These are phyloP conservation scores for Coffea humblotiana DNA, from an alignment of 305 asterid species.

Conservation along the genomic window DNA sequence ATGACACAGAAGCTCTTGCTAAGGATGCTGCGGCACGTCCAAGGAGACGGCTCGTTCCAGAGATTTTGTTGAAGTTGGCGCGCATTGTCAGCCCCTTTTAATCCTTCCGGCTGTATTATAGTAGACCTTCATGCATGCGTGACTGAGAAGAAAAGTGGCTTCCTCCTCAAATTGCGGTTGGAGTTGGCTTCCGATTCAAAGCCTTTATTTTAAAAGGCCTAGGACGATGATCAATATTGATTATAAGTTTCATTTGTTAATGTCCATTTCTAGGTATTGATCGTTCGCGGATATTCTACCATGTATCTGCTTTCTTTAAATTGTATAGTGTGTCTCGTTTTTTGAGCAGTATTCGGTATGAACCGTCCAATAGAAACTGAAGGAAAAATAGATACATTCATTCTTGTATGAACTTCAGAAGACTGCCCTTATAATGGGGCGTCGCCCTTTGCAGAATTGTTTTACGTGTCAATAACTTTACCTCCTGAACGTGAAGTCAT, in stretches of 20 bases:
- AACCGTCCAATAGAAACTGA: background rate
- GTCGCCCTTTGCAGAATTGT: background rate
- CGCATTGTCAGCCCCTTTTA: slow-evolving; percentile 78
- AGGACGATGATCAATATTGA: background rate
- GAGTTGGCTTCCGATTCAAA: background rate
- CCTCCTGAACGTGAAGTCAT: background rate
- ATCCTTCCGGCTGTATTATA: slow-evolving; percentile 7
- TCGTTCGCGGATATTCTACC: background rate
- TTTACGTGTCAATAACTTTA: background rate
- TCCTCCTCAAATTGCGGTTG: background rate
- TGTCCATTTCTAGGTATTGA: background rate
- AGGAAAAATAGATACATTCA: background rate
- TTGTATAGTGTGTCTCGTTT: too few relatives aligned
- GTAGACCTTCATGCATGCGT: background rate
- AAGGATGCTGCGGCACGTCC: slow-evolving; percentile 75
- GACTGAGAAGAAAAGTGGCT: background rate
- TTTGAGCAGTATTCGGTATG: too few relatives aligned
- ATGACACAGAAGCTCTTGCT: slow-evolving; percentile 70
- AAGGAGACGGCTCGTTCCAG: slow-evolving; percentile 77
- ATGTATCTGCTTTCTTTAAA: background rate
- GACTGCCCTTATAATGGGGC: background rate
- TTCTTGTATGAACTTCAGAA: background rate
- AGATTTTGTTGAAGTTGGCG: slow-evolving; percentile 68
- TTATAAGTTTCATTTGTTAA: background rate
- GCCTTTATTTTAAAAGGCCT: background rate